phyloP scores from a whole-genome alignment of 1,284 basidiomycete species.

The Schizophyllum amplum region DNA sequence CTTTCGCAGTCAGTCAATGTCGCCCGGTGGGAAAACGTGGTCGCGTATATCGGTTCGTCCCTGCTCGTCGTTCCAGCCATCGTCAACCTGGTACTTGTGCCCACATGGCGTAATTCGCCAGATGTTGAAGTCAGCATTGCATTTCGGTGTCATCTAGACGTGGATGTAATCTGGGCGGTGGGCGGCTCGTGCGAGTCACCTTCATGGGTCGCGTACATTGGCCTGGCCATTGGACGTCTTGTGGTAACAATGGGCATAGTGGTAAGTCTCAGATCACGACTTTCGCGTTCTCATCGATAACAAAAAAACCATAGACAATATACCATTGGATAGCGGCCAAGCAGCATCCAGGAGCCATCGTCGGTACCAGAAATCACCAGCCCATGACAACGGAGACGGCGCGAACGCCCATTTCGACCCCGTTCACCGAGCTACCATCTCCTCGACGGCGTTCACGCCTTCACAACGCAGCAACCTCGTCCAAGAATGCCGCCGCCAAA shows the following conservation, averaged over 20 bases:
- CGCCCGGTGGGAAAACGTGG: not conserved
- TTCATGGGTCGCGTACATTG: slow-evolving; percentile 45
- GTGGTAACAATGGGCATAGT: slow-evolving; percentile 38
- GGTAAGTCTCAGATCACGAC: slow-evolving; percentile 29
- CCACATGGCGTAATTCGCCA: slow-evolving; percentile 35
- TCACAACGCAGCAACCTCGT: not conserved
- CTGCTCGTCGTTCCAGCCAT: slow-evolving; percentile 41
- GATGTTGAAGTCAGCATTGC: slow-evolving; percentile 30
- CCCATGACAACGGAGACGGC: slow-evolving; percentile 15
- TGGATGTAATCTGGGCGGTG: slow-evolving; percentile 57
- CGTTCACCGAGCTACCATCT: slow-evolving; percentile 23
- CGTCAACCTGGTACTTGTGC: slow-evolving; percentile 45
- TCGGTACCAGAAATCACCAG: not conserved
- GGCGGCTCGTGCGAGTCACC: slow-evolving; percentile 26
- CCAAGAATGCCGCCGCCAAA: not conserved
- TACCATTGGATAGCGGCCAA: not conserved
- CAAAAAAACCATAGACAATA: not conserved
- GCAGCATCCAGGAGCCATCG: no score
- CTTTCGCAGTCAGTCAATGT: not conserved
- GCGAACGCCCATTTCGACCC: slow-evolving; percentile 19
- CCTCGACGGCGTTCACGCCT: not conserved
- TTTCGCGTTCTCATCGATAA: not conserved
- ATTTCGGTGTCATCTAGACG: slow-evolving; percentile 48
- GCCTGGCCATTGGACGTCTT: slow-evolving; percentile 41
- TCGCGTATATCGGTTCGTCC: slow-evolving; percentile 31